These are phyloP conservation scores for Xerocomus brunneocitrinus DNA, from an alignment of 768 basidiomycete species.

Conservation along the genomic window DNA sequence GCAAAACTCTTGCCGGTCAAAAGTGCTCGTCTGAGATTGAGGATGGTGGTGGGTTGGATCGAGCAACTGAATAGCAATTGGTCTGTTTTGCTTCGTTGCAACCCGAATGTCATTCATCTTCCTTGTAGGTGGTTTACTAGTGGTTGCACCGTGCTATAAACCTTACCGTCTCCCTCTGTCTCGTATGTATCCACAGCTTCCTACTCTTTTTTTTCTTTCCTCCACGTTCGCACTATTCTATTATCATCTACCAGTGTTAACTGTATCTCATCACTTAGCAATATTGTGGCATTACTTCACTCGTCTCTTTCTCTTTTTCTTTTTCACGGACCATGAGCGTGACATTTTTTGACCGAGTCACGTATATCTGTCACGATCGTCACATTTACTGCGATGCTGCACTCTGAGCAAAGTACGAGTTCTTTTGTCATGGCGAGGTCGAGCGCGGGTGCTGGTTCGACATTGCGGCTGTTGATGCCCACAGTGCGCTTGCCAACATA, in stretches of 20 bases:
- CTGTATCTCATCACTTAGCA: constrained; percentile 8
- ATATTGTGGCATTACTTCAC: too few relatives aligned
- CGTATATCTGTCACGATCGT: constrained; percentile 7
- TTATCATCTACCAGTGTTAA: constrained; percentile 7
- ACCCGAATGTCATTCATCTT: constrained; percentile 13
- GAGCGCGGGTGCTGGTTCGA: not conserved
- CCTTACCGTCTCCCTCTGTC: not conserved
- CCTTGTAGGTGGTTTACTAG: constrained; percentile 68
- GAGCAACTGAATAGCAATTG: constrained; percentile 64
- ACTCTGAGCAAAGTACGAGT: not conserved
- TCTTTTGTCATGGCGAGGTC: constrained; percentile 16
- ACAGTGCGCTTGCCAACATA: constrained; percentile 28
- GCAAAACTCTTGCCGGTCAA: constrained; percentile 80
- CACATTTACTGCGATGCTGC: constrained; percentile 1
- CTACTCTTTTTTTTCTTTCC: not conserved
- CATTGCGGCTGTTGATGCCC: constrained; percentile 30
- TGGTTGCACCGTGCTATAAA: constrained; percentile 57
- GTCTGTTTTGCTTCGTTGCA: constrained; percentile 31
- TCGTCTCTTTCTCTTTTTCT: too few relatives aligned
- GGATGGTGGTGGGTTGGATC: constrained; percentile 93
- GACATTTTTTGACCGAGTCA: constrained; percentile 8
- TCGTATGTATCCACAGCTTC: constrained; percentile 12
- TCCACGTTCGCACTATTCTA: constrained; percentile 8
- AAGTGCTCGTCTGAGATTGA: constrained; percentile 70
- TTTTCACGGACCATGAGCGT: constrained; percentile 1